Base-by-base conservation (phyloP, 139 green algal genomes). In the Astrephomene gubernaculifera region DNA sequence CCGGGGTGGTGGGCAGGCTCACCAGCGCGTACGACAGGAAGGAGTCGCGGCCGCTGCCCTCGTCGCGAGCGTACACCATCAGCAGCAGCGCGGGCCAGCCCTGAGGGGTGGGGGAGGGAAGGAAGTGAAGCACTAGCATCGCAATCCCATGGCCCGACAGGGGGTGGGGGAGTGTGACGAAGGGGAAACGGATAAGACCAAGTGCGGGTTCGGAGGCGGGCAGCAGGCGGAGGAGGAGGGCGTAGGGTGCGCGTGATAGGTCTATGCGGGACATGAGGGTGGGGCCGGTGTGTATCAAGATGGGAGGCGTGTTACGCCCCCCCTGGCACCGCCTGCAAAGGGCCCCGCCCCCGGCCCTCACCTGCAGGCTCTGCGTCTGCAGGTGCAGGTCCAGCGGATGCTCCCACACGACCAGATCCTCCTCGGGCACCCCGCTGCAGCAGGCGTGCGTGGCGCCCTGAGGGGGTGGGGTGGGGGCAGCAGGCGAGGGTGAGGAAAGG, bases 21-120 rank as follows among this genome's bases (percentile, higher is more conserved):
- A 83, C 72, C 49, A 89, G 71, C 27, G 49, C 86, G 61, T 89
- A 89, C 31, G 86, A 89, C 71, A 89, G 71, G 41, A 89, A 89
- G 29, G 22, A 29, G 61, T 89, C 86, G 33, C 67, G 71, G 61
- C 31, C 27, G 21, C 25, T 39, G 41, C 3, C 10, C 60, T 87
- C 79, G 31, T 89, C 79, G 31, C 79, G 79, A 1, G 79, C 36
- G 70, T 83, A 86, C 33, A 89, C 86, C 71, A 86, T 76, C 12
- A 89, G 72, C 45, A 87, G 49, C 60, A 89, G 49, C 45, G 52
- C 63, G 5, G 86, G 86, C 86, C 86, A 89, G 29, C 70, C 79
- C 86, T 89, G 79, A 29, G 27, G 65, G 35, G 65, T 33, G 33
- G 49, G n/a, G n/a, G n/a, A n/a, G n/a, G n/a, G n/a, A n/a, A n/a